A percentile compares a stretch with the other conserved stretches of the same genome.
Conservation (phyloP, 2,329 filamentous ascomycete genomes). For the Apiospora aurea region DNA sequence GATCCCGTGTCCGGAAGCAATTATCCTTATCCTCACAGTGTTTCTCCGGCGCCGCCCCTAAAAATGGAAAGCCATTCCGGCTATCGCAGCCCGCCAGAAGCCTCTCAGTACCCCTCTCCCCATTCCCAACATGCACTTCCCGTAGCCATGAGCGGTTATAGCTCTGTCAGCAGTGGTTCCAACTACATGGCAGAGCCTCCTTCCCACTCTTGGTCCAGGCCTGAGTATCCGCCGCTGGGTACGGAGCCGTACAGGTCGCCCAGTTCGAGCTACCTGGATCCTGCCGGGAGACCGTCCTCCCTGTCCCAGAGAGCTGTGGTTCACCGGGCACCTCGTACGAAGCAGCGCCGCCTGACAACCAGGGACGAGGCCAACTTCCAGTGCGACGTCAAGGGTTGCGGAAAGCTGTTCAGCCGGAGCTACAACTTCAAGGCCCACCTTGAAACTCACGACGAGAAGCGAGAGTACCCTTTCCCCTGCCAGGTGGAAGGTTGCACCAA, state of each 20-base stretch:
- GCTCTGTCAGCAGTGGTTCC: constrained; percentile 39
- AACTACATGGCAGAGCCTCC: constrained; percentile 49
- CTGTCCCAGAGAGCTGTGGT: not conserved
- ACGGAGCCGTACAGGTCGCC: constrained; percentile 39
- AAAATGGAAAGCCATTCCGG: constrained; percentile 48
- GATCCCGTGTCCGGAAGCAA: constrained; percentile 38
- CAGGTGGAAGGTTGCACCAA: constrained; percentile 70
- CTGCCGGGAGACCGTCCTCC: not conserved
- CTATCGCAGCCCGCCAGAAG: constrained; percentile 46
- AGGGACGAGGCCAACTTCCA: constrained; percentile 74
- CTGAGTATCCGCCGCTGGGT: constrained; percentile 46
- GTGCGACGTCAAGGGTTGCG: constrained; percentile 74
- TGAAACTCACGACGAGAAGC: constrained; percentile 80
- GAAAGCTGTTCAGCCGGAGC: constrained; percentile 79
- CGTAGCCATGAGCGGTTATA: constrained; percentile 37
- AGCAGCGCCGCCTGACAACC: constrained; percentile 63
- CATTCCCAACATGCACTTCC: constrained; percentile 30
- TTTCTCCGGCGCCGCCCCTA: constrained; percentile 45
- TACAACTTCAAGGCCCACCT: constrained; percentile 90
- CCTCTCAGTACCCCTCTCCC: constrained; percentile 51
- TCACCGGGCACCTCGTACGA: constrained; percentile 33
- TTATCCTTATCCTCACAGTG: constrained; percentile 42
- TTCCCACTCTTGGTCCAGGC: constrained; percentile 47
- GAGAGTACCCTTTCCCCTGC: constrained; percentile 76
- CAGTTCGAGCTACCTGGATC: constrained; percentile 36